Evolutionary conservation across 768 basidiomycete species (phyloP), one percentile per base, ranked within the genome.

Genomic region (Termitomyces sp.): DNA sequence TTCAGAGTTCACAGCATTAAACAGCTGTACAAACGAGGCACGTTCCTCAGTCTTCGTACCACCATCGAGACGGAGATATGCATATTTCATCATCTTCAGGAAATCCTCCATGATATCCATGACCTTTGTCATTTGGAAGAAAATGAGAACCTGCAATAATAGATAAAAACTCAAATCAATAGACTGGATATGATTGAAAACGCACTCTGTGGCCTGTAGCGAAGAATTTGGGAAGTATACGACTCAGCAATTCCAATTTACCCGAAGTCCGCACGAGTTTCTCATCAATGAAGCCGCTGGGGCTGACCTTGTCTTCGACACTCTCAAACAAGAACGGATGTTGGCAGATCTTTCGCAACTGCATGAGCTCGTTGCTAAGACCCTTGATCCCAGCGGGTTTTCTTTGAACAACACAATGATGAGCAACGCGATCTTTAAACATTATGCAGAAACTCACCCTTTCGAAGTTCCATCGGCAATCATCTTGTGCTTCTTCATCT

Each of bases 111-210:
- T 93, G 67, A 97, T 94, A 59, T 96, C 92, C 95, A 98, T 97
- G 63, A 98, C 93, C 66, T 94, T 91, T 15, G 95, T 98, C 97
- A 98, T 98, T 73, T 99, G 97, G 86, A 98, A 98, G 84, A 99
- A 98, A 63, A 99, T 98, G 53, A 99, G 84, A 43, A 96, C 92
- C 90, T 94, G 59, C 0, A 53, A 25, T 43, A 31, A 53, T 46
- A 41, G 53, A 36, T 47, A 20, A 52, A n/a, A 47, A 56, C 40
- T 50, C 40, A 18, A 39, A 50, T 52, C 50, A 7, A 44, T 54
- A 48, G 23, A 43, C 32, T 41, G n/a, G 40, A 23, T 7, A 41
- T 20, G 44, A 31, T 25, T 5, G 51, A 38, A 11, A 33, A 60
- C 82, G 44, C 65, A 91, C 92, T 66, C 95, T 85, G 74, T 98